phyloP scores from a whole-genome alignment of 1,284 basidiomycete genomes.

The Cutaneotrichosporon sp. region DNA sequence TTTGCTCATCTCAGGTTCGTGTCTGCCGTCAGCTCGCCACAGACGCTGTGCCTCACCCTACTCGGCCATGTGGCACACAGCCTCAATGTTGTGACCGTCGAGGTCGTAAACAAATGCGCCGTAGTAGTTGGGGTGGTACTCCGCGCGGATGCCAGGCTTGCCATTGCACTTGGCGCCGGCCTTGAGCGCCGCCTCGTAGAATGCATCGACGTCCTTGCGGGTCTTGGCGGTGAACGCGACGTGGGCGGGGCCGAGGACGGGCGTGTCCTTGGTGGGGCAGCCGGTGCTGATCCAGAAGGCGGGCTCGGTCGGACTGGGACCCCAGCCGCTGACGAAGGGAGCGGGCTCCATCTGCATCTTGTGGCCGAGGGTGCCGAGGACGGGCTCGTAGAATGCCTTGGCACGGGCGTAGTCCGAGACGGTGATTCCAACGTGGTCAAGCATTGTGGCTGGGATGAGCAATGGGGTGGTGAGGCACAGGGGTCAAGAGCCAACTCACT shows the following conservation, averaged over 20 bases:
- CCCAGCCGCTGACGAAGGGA: constrained; percentile 14
- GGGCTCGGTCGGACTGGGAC: constrained; percentile 5
- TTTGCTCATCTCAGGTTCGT: no score
- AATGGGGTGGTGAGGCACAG: not conserved
- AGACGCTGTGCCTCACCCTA: not conserved
- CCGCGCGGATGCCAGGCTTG: constrained; percentile 16
- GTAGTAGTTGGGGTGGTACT: constrained; percentile 25
- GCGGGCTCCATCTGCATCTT: constrained; percentile 15
- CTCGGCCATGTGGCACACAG: constrained; percentile 17
- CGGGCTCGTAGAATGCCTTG: constrained; percentile 20
- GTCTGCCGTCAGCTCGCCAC: not conserved
- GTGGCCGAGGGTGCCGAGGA: constrained; percentile 14
- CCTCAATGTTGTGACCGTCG: constrained; percentile 25
- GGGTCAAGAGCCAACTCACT: not conserved
- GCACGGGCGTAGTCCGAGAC: constrained; percentile 17
- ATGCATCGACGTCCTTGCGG: constrained; percentile 14
- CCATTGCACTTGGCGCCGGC: constrained; percentile 22
- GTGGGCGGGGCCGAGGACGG: constrained; percentile 6
- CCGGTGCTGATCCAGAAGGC: constrained; percentile 17
- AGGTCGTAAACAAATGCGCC: constrained; percentile 22
- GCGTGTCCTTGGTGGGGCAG: not conserved
- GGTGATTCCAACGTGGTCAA: constrained; percentile 22
- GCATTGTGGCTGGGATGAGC: constrained; percentile 13
- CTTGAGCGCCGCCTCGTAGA: constrained; percentile 18
- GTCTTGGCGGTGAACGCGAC: constrained; percentile 12